Evolutionary conservation across 768 basidiomycete species (phyloP), one percentile per base, ranked within the genome.

Genomic region (Suillus subalutaceus): DNA sequence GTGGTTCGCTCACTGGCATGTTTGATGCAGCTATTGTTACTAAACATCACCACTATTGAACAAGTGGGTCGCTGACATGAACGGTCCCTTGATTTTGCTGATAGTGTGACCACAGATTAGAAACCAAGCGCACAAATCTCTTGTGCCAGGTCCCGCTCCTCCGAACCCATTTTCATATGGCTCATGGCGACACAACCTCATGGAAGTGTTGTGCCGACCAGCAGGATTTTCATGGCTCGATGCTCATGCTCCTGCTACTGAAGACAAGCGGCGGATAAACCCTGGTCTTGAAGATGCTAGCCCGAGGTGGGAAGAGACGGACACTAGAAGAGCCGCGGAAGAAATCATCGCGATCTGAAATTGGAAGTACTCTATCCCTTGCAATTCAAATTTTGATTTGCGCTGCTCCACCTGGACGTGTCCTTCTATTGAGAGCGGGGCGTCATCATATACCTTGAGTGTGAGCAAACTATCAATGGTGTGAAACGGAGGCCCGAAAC

Each of bases 21-120:
- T 48, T 18, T 63, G 48, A 46, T 10, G 18, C 75, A 93, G 90
- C 83, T 98, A 58, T 79, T 97, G 63, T 75, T 95, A 40, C 81
- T 95, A 68, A 96, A 97, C 76, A 84, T 94, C 43, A 97, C 96
- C 10, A 98, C 96, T n/a, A 95, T 98, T 67, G 96, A 98, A 80
- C 94, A 95, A 85, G 91, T 92, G 75, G 77, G 87, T 73, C 55
- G 62, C 64, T 57, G 63, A 63, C 69, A 72, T 69, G 50, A 23
- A 53, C 65, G 44, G 50, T 57, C 65, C 55, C 56, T 64, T 57
- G 35, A 37, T 18, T 55, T 53, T 50, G 56, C 55, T 70, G 58
- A 69, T 63, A 65, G 23, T 65, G 66, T 50, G 55, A 61, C 20
- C 9, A 66, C 73, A 94, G 91, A 94, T 97, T 70, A 88, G 96